phyloP scores from a whole-genome alignment of 768 basidiomycete genomes.

The Russula olivacea region DNA sequence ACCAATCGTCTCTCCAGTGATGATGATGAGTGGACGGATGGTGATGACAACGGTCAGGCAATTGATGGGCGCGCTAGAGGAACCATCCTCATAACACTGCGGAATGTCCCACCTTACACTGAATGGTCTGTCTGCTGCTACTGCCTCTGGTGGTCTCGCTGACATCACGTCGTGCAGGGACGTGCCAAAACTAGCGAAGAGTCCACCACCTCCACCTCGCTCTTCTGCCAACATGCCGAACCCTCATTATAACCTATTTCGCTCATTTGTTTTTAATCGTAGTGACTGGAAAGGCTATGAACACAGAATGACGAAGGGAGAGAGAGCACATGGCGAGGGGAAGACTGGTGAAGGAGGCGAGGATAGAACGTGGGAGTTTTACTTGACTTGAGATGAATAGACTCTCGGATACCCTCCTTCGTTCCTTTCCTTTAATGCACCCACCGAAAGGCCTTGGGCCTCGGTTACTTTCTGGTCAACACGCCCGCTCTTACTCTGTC shows the following conservation, averaged over 20 bases:
- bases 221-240: constrained; percentile 45
- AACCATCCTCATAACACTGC: constrained; percentile 77
- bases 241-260: constrained; percentile 61
- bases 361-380: constrained; percentile 90
- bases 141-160: neutral
- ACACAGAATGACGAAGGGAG: constrained; percentile 93
- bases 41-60: constrained; percentile 28
- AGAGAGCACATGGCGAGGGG: constrained; percentile 55
- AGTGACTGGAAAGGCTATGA: constrained; percentile 76
- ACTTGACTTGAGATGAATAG: constrained; percentile 37
- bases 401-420: neutral
- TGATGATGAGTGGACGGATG: constrained; percentile 38
- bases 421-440: constrained; percentile 5
- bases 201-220: constrained; percentile 52
- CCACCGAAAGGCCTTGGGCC: constrained; percentile 2
- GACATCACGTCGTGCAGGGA: constrained; percentile 45
- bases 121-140: constrained; percentile 53
- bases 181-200: constrained; percentile 67
- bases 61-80: constrained; percentile 43
- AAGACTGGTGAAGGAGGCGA: constrained; percentile 69
- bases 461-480: constrained; percentile 4
- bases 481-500: constrained; percentile 32
- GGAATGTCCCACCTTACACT: constrained; percentile 84
- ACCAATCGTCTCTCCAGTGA: constrained; percentile 37
- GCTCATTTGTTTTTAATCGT: constrained; percentile 77